Percentiles rank a stretch among this genome's conserved stretches.
phyloP scores from a whole-genome alignment of 148 eudicot species.

The Gaultheria prostrata region DNA sequence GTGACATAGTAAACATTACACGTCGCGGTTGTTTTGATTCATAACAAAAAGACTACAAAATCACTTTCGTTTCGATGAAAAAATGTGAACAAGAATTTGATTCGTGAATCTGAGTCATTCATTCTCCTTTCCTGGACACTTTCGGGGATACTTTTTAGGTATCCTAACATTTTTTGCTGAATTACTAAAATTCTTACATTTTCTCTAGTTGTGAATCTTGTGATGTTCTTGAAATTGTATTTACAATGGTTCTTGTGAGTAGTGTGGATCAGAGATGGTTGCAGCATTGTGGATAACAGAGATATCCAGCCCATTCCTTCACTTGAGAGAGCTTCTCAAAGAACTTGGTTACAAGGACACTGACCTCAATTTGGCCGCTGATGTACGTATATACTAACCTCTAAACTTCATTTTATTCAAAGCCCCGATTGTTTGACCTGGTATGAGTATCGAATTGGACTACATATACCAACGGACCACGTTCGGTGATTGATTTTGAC shows the following conservation, averaged over 20 bases:
- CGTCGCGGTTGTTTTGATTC: too few relatives aligned
- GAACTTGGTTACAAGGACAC: slow-evolving; percentile 76
- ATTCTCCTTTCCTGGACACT: too few relatives aligned
- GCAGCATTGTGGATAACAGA: slow-evolving; percentile 75
- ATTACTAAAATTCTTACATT: neutral
- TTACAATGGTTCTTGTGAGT: slow-evolving; percentile 5
- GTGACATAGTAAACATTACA: neutral
- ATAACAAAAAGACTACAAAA: neutral
- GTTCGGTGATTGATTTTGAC: neutral
- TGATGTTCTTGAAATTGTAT: neutral
- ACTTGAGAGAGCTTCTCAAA: slow-evolving; percentile 84
- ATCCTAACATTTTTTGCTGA: neutral
- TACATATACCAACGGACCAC: too few relatives aligned
- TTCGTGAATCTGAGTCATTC: neutral
- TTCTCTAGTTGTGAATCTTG: neutral
- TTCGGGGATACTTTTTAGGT: too few relatives aligned
- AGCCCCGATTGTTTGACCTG: neutral
- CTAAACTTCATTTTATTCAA: neutral
- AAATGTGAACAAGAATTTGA: neutral
- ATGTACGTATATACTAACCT: slow-evolving; percentile 53
- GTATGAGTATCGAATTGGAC: too few relatives aligned
- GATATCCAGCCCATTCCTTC: slow-evolving; percentile 83
- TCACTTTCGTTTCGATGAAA: neutral
- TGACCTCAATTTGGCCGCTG: slow-evolving; percentile 78
- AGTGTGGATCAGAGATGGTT: slow-evolving; percentile 98